Evolutionary conservation across 441 rosid genomes (phyloP).

Genomic region (Mallotus repandus): DNA sequence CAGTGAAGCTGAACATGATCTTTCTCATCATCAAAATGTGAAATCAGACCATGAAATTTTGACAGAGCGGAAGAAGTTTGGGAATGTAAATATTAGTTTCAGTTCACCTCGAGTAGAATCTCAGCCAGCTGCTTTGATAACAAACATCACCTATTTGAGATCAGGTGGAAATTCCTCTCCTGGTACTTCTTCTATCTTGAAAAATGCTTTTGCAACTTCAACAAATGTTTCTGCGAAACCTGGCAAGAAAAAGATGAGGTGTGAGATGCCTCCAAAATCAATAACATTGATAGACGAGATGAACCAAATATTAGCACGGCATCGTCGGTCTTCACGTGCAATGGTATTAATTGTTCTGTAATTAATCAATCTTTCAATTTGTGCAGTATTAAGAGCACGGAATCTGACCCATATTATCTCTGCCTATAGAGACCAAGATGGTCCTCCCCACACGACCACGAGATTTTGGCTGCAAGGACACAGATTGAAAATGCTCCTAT

Average conservation of each 20-base stretch:
- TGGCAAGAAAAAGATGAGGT: conserved; percentile 55
- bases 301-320: conserved; percentile 48
- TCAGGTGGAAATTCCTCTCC: conserved; percentile 34
- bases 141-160: conserved; percentile 22
- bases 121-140: conserved; percentile 15
- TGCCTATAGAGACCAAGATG: conserved; percentile 75
- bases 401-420: conserved; percentile 18
- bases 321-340: conserved; percentile 65
- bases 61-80: conserved; percentile 21
- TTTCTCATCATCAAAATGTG: conserved; percentile 30
- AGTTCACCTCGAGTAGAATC: conserved; percentile 21
- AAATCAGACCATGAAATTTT: conserved; percentile 25
- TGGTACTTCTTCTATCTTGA: conserved; percentile 21
- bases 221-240: conserved; percentile 33
- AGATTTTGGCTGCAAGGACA: conserved; percentile 59
- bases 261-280: conserved; percentile 80
- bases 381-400: conserved; percentile 14
- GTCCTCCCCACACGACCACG: conserved; percentile 70
- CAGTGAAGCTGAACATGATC: conserved; percentile 21
- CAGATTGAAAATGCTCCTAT: conserved; percentile 67
- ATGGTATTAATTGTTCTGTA: conserved; percentile 43
- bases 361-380: conserved; percentile 8
- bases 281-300: conserved; percentile 68
- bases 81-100: conserved; percentile 19
- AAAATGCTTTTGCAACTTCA: conserved; percentile 20